Evolutionary conservation across 768 basidiomycete species (phyloP).

Genomic region (Psilocybe azurescens): DNA sequence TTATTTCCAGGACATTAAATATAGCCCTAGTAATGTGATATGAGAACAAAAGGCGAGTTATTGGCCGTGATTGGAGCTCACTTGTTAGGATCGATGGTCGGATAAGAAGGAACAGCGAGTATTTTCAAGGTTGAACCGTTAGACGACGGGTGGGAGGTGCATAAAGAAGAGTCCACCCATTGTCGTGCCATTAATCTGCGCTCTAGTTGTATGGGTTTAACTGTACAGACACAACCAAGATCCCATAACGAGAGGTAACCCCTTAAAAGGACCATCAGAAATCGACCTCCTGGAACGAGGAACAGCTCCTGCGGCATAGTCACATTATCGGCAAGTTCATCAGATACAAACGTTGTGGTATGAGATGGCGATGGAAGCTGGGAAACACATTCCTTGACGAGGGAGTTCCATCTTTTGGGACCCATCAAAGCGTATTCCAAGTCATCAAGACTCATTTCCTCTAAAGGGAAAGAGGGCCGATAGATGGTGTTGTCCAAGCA

Average conservation of each 20-base stretch:
- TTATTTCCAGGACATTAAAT: slow-evolving; percentile 16
- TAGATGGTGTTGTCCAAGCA: slow-evolving; percentile 17
- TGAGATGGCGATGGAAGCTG: not conserved
- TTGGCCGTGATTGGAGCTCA: too few species aligned
- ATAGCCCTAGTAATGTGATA: too few species aligned
- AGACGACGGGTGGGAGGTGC: not conserved
- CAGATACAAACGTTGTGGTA: not conserved
- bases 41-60: too few species aligned
- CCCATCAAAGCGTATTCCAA: slow-evolving; percentile 18
- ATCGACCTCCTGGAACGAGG: slow-evolving; percentile 25
- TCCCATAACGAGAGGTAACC: slow-evolving; percentile 15
- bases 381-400: not conserved
- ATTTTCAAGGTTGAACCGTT: not conserved
- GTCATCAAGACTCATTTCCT: slow-evolving; percentile 11
- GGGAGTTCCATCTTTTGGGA: slow-evolving; percentile 4
- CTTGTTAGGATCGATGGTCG: too few species aligned
- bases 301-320: not conserved
- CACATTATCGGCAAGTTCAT: not conserved
- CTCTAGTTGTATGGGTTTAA: not conserved
- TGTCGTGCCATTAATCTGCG: not conserved
- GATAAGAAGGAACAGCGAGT: too few species aligned
- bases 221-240: slow-evolving; percentile 4
- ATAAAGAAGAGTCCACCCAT: slow-evolving; percentile 1
- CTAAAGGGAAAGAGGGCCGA: slow-evolving; percentile 8
- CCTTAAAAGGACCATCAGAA: slow-evolving; percentile 9